phyloP scores from a whole-genome alignment of 2,329 filamentous ascomycete genomes.

The Fusarium sp. region DNA sequence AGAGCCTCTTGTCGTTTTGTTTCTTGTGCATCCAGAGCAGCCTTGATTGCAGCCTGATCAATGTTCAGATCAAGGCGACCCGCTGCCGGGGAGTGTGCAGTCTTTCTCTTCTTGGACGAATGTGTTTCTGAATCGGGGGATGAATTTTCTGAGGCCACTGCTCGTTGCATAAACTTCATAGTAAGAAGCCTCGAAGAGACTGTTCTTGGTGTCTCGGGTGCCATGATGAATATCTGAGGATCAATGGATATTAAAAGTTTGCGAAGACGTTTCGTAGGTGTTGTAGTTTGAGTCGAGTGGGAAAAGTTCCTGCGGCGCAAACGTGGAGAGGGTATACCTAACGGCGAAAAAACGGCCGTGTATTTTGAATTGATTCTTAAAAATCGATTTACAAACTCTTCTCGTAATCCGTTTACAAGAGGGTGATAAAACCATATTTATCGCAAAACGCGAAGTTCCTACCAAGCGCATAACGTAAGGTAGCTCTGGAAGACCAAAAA shows the following conservation, averaged over 20 bases:
- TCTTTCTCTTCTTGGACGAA: constrained; percentile 73
- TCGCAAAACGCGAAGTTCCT: constrained; percentile 16
- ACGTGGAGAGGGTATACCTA: background rate
- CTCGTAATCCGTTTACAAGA: background rate
- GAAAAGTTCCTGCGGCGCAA: constrained; percentile 3
- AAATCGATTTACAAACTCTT: background rate
- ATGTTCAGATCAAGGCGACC: constrained; percentile 55
- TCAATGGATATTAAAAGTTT: background rate
- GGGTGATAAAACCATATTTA: background rate
- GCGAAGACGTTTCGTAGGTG: constrained; percentile 13
- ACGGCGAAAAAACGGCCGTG: background rate
- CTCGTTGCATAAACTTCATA: constrained; percentile 98
- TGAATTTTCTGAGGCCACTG: constrained; percentile 70
- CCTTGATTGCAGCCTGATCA: constrained; percentile 71
- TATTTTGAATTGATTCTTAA: background rate
- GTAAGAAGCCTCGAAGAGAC: constrained; percentile 91
- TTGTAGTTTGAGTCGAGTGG: background rate
- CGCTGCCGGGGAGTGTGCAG: constrained; percentile 54
- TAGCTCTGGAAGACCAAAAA: constrained; percentile 25
- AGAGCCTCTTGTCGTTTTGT: constrained; percentile 71
- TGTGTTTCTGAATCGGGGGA: constrained; percentile 63
- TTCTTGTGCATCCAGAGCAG: constrained; percentile 75
- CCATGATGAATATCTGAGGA: constrained; percentile 50
- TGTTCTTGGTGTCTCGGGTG: constrained; percentile 68
- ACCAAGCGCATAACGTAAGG: constrained; percentile 11